A percentile compares a stretch with the other conserved stretches of the same genome.
phyloP scores from a whole-genome alignment of 257 asterid species.

The Solanum chmielewskii region DNA sequence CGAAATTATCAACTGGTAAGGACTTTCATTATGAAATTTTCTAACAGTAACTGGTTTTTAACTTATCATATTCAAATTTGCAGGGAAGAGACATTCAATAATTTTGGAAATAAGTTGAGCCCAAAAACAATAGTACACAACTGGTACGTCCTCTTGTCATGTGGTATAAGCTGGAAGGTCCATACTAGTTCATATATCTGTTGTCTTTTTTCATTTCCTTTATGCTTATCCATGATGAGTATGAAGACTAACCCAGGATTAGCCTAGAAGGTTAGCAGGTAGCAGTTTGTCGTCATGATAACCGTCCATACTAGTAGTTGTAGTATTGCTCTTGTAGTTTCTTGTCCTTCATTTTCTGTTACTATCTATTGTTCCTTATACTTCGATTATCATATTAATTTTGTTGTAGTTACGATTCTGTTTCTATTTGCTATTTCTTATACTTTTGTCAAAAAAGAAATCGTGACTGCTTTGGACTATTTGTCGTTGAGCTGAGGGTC shows the following conservation, averaged over 20 bases:
- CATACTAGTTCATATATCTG: not conserved
- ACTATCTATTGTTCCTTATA: not conserved
- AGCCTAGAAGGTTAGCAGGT: not conserved
- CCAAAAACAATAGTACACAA: slow-evolving; percentile 77
- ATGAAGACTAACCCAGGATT: not conserved
- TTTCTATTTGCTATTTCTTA: not conserved
- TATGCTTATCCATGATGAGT: not conserved
- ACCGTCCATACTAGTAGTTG: not conserved
- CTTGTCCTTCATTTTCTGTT: not conserved
- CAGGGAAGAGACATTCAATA: slow-evolving; percentile 97
- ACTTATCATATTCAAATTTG: not conserved
- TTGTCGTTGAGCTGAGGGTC: not conserved
- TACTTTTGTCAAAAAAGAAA: too few relatives aligned
- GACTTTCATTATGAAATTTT: not conserved
- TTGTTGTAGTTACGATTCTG: not conserved
- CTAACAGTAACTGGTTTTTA: not conserved
- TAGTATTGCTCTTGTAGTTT: not conserved
- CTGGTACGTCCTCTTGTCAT: slow-evolving; percentile 36
- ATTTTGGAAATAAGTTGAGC: slow-evolving; percentile 78
- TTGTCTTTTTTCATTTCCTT: not conserved
- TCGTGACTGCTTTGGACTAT: not conserved
- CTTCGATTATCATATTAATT: not conserved
- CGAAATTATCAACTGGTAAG: slow-evolving; percentile 86
- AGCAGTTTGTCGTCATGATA: not conserved
- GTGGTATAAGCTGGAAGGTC: not conserved